Base-by-base conservation (phyloP, 306 rosid species). In the Acacia melanoxylon region DNA sequence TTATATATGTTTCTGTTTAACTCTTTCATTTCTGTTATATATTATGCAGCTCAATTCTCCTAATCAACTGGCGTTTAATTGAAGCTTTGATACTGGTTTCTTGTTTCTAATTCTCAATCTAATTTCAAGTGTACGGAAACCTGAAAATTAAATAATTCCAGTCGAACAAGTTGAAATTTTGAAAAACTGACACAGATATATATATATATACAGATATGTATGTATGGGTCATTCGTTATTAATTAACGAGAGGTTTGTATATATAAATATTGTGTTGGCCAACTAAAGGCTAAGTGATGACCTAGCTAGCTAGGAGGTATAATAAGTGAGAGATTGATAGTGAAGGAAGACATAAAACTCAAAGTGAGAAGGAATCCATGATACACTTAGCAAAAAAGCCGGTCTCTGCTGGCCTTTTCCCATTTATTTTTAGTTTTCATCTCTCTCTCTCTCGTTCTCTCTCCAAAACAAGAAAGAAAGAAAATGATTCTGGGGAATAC, bases 121-220 rank as follows among this genome's bases (percentile, higher is more conserved):
- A 25, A 61, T 12, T 78, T 72, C 11, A 2, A 54, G 77, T n/a
- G 72, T 29, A 54, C 71, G 84, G 33, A 71, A 79, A 20, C 12
- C 62, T 74, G 79, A 3, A 52, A 74, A n/a, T n/a, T n/a, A n/a
- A n/a, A 13, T 46, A 44, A 44, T 68, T 62, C 40, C 40, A 13
- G 19, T 35, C 25, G 49, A 78, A 77, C 54, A 24, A 51, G 61
- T 73, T 77, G 83, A 80, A 72, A 83, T 76, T 63, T 63, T 63
- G 20, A 63, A 83, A 41, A 68, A 68, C 19, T 6, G 5, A 12
- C 16, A 12, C 16, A 45, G 4, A 45, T 12, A 45, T 17, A 10
- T 15, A 25, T 1, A 65, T 4, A 49, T 4, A 13, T 13, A 35
- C 9, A 65, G 7, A 29, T 65, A 31, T 31, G 42, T 73, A 35